Evolutionary conservation across 78 protist genomes (phyloP).

Genomic region (Tieghemostelium lacteum): DNA sequence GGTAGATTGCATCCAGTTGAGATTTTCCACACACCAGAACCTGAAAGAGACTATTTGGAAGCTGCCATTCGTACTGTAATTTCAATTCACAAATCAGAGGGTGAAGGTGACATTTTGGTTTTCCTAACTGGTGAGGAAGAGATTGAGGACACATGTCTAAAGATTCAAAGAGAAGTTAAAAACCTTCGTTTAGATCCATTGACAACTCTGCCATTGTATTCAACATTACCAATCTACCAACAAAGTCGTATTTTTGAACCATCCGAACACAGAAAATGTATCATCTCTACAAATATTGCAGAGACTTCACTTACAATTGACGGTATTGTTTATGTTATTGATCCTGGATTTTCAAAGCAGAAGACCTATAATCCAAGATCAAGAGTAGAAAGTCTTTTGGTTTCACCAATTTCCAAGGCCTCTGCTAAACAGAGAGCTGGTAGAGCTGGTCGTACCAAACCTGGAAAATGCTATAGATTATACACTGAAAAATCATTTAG

Average conservation of each 20-base stretch:
- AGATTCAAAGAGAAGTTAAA: slow-evolving; percentile 23
- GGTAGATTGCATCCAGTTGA: slow-evolving; percentile 95
- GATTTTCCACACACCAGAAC: slow-evolving; percentile 95
- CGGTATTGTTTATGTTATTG: slow-evolving; percentile 99
- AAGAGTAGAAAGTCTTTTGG: slow-evolving; percentile 98
- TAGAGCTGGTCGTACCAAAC: slow-evolving; percentile 99
- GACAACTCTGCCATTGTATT: slow-evolving; percentile 94
- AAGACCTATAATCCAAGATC: slow-evolving; percentile 98
- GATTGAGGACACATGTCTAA: slow-evolving; percentile 89
- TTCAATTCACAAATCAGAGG: slow-evolving; percentile 94
- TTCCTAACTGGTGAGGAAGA: slow-evolving; percentile 98
- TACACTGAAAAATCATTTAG: slow-evolving; percentile 93
- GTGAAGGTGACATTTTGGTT: slow-evolving; percentile 96
- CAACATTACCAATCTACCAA: slow-evolving; percentile 95
- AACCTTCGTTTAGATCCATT: not conserved
- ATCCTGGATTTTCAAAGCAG: slow-evolving; percentile 99
- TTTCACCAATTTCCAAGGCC: slow-evolving; percentile 98
- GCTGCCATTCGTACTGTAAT: slow-evolving; percentile 96
- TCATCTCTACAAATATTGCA: slow-evolving; percentile 99
- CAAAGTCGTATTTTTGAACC: slow-evolving; percentile 95
- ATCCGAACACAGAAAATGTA: slow-evolving; percentile 91
- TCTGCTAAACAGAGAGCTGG: slow-evolving; percentile 99
- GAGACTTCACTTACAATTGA: slow-evolving; percentile 99
- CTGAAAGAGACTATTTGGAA: slow-evolving; percentile 97
- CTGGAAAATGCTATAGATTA: slow-evolving; percentile 97